A percentile compares a stretch with the other conserved stretches of the same genome.
Conservation (phyloP, 768 basidiomycete species). For the Sporobolomyces roseus region DNA sequence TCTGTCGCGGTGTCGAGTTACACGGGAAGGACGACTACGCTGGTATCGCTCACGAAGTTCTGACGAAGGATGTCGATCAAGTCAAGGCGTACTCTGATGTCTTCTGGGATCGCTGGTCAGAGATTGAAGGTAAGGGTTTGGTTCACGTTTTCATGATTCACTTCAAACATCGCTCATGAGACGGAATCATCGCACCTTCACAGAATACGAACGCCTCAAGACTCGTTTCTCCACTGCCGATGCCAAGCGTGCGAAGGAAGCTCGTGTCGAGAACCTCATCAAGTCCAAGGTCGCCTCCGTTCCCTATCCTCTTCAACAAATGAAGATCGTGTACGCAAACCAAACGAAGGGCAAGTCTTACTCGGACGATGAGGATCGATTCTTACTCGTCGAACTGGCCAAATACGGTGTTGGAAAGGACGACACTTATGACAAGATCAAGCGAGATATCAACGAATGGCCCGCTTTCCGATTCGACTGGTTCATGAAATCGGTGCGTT, state of each 20-base stretch:
- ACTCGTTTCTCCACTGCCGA: conserved; percentile 84
- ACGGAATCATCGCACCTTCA: no score
- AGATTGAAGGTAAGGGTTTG: conserved; percentile 65
- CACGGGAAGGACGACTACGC: conserved; percentile 57
- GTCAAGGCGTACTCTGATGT: conserved; percentile 72
- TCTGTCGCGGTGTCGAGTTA: conserved; percentile 70
- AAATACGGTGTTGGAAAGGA: conserved; percentile 85
- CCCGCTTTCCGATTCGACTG: conserved; percentile 96
- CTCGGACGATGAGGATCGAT: conserved; percentile 93
- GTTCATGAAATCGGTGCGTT: conserved; percentile 58
- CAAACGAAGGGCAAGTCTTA: conserved; percentile 92
- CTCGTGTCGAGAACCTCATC: conserved; percentile 72
- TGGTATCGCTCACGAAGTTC: conserved; percentile 71
- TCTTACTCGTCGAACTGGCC: conserved; percentile 80
- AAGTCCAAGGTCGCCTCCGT: conserved; percentile 76
- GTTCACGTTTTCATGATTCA: no score
- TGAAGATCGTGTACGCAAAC: conserved; percentile 81
- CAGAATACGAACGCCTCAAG: conserved; percentile 74
- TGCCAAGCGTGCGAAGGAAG: conserved; percentile 76
- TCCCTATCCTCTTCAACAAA: conserved; percentile 90
- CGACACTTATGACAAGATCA: conserved; percentile 87
- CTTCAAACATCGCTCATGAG: no score
- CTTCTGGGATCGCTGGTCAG: conserved; percentile 85
- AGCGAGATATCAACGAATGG: conserved; percentile 92
- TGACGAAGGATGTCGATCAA: conserved; percentile 66